phyloP scores from a whole-genome alignment of 164 flowering plant species.

The Cinnamomum chago region DNA sequence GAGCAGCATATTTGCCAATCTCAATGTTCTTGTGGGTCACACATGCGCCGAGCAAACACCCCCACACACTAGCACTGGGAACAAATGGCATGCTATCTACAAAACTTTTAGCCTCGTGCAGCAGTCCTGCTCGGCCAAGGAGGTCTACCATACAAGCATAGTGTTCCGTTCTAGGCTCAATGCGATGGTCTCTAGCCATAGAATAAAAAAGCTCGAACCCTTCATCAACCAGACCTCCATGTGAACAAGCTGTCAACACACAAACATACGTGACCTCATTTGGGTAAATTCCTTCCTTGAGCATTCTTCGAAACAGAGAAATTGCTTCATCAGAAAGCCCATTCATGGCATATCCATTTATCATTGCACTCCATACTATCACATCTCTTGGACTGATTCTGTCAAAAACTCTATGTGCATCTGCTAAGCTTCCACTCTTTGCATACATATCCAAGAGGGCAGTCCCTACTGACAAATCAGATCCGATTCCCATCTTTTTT shows the following conservation, averaged over 20 bases:
- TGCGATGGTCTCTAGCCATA: slow-evolving; percentile 10
- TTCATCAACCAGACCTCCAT: slow-evolving; percentile 22
- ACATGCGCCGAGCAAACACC: slow-evolving; percentile 25
- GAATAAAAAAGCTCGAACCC: slow-evolving; percentile 13
- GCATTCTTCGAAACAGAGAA: slow-evolving; percentile 19
- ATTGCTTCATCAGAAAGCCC: slow-evolving; percentile 18
- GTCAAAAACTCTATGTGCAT: slow-evolving; percentile 11
- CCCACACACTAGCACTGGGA: slow-evolving; percentile 25
- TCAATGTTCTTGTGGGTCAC: slow-evolving; percentile 15
- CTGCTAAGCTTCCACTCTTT: slow-evolving; percentile 17
- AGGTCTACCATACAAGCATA: slow-evolving; percentile 27
- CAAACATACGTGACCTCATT: slow-evolving; percentile 20
- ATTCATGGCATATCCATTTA: slow-evolving; percentile 22
- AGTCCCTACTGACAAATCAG: slow-evolving; percentile 20
- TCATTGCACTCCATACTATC: slow-evolving; percentile 24
- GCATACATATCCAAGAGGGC: slow-evolving; percentile 23
- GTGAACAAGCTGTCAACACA: slow-evolving; percentile 22
- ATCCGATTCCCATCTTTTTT: slow-evolving; percentile 9
- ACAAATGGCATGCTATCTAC: slow-evolving; percentile 20
- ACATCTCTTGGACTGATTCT: slow-evolving; percentile 15
- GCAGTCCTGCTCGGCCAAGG: slow-evolving; percentile 17
- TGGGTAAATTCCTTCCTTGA: slow-evolving; percentile 20
- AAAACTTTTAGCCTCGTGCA: slow-evolving; percentile 16
- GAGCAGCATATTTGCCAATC: slow-evolving; percentile 19
- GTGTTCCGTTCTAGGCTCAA: slow-evolving; percentile 20